These are phyloP conservation scores for Tolypocladium tropicale DNA, from an alignment of 2,329 filamentous ascomycete genomes.

Conservation along the genomic window DNA sequence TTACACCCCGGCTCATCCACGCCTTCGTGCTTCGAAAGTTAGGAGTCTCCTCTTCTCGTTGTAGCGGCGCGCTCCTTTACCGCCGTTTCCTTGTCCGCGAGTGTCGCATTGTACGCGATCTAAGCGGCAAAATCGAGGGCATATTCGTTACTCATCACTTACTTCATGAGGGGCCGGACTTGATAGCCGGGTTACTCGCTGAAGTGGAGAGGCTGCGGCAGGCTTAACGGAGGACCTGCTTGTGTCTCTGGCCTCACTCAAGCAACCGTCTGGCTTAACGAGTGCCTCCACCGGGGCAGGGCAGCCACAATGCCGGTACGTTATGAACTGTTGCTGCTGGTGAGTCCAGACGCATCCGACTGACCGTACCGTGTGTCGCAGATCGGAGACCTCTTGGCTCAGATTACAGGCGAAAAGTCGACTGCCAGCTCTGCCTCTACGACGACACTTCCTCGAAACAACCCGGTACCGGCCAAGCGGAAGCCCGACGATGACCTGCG, in stretches of 20 bases:
- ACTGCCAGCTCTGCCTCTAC: conserved; percentile 22
- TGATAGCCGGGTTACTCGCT: neutral
- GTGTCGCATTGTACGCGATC: no score
- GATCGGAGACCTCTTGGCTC: conserved; percentile 33
- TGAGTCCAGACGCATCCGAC: neutral
- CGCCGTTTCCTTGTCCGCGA: neutral
- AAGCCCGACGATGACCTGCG: conserved; percentile 45
- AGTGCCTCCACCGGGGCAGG: neutral
- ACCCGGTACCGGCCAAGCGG: conserved; percentile 34
- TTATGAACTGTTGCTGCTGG: neutral
- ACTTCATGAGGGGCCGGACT: neutral
- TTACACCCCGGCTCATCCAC: neutral
- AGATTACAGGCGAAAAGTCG: conserved; percentile 47
- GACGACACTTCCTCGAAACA: conserved; percentile 15
- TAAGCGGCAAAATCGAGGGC: neutral
- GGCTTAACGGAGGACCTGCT: neutral
- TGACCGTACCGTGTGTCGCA: conserved; percentile 3
- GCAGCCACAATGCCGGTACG: conserved; percentile 5
- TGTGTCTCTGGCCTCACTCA: neutral
- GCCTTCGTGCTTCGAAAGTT: neutral
- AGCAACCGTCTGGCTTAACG: neutral
- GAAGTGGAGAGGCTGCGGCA: neutral
- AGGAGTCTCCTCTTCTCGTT: neutral
- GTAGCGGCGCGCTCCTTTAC: neutral
- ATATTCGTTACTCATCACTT: neutral